phyloP scores from a whole-genome alignment of 139 green algal genomes.

The Volvox africanus region DNA sequence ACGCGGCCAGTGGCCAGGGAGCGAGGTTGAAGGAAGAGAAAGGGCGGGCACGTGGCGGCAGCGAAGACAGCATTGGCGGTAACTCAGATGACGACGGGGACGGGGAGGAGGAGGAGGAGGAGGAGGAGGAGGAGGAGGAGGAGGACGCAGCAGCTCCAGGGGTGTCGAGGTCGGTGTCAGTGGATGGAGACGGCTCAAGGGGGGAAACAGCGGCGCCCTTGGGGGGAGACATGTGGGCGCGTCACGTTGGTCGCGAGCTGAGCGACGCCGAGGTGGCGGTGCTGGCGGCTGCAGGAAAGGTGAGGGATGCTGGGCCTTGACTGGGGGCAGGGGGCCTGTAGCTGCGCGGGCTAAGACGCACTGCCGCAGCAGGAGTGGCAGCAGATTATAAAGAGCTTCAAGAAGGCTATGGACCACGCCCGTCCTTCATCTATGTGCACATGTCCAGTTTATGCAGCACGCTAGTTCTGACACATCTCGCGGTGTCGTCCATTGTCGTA shows the following conservation, averaged over 20 bases:
- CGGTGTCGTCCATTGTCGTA: too few species aligned
- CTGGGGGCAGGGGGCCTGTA: too few species aligned
- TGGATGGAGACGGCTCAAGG: neutral
- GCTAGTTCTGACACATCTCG: too few species aligned
- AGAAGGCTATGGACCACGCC: too few species aligned
- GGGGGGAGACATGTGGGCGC: conserved; percentile 43
- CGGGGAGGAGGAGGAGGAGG: neutral
- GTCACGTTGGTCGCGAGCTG: conserved; percentile 54
- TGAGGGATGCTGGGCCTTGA: neutral
- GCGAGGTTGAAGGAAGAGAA: neutral
- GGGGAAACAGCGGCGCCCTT: neutral
- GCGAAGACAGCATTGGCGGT: neutral
- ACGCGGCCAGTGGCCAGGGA: neutral
- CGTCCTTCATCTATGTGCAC: too few species aligned
- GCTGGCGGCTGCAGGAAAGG: conserved; percentile 10
- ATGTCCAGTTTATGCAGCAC: too few species aligned
- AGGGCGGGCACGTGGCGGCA: neutral
- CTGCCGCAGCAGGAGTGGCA: too few species aligned
- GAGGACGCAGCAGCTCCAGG: neutral
- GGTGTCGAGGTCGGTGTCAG: too few species aligned
- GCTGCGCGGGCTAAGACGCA: too few species aligned
- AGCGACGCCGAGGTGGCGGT: conserved; percentile 29
- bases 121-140: neutral
- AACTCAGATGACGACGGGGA: neutral
- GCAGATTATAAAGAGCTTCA: too few species aligned